A percentile compares a stretch with the other conserved stretches of the same genome.
These are phyloP conservation scores for Neonectria ditissima DNA, from an alignment of 2,329 filamentous ascomycete species.

Conservation along the genomic window DNA sequence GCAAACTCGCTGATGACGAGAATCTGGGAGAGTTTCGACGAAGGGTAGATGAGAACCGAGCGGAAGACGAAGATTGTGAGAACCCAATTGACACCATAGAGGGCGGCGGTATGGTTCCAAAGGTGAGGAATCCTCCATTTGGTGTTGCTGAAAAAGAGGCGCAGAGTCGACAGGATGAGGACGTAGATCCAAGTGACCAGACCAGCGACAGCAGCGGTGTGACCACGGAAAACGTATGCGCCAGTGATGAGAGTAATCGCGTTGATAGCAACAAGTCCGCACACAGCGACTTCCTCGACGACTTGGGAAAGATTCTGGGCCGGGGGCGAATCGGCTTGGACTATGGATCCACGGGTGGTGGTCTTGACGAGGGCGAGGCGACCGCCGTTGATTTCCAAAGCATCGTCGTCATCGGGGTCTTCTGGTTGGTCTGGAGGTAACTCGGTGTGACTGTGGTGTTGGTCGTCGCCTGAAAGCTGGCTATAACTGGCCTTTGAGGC, in stretches of 20 bases:
- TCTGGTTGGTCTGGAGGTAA: constrained; percentile 62
- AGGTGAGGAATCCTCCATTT: constrained; percentile 77
- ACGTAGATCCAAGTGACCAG: constrained; percentile 86
- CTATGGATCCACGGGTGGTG: constrained; percentile 70
- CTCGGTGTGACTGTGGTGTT: constrained; percentile 61
- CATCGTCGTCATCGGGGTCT: constrained; percentile 71
- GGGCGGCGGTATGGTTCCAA: constrained; percentile 91
- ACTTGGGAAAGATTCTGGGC: constrained; percentile 78
- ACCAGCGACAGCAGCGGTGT: constrained; percentile 72
- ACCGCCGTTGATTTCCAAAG: constrained; percentile 67
- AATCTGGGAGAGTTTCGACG: constrained; percentile 69
- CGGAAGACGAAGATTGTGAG: constrained; percentile 83
- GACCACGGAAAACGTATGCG: constrained; percentile 69
- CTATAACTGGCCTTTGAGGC: constrained; percentile 66
- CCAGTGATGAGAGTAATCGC: constrained; percentile 71
- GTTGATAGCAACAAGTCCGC: constrained; percentile 78
- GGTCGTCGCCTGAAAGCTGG: constrained; percentile 59
- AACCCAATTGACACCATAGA: constrained; percentile 88
- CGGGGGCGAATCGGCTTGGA: constrained; percentile 80
- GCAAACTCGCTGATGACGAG: constrained; percentile 80
- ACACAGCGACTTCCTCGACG: constrained; percentile 80
- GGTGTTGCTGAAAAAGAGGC: constrained; percentile 74
- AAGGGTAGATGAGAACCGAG: constrained; percentile 83
- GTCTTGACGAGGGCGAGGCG: constrained; percentile 70
- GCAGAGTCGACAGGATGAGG: constrained; percentile 76